Percentiles rank a stretch among this genome's conserved stretches.
Evolutionary conservation across 208 protist genomes (phyloP).

Genomic region (Herpetomonas muscarum): DNA sequence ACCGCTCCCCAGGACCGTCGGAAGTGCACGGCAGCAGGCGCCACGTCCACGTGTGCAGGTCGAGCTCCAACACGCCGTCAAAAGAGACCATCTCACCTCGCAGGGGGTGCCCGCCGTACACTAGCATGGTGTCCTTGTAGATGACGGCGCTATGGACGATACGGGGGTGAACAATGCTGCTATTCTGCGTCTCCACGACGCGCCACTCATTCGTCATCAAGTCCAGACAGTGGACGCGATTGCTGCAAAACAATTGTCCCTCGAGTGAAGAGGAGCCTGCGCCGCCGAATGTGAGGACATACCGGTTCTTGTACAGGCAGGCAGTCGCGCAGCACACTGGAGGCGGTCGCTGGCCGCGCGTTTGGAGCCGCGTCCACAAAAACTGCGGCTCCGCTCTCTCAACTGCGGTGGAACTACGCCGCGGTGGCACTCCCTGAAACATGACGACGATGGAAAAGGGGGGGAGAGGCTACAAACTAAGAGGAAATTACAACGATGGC

Average conservation of each 20-base stretch:
- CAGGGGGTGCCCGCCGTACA: slow-evolving; percentile 77
- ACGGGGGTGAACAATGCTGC: slow-evolving; percentile 38
- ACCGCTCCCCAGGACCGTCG: slow-evolving; percentile 63
- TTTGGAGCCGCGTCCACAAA: slow-evolving; percentile 19
- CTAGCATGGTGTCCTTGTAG: slow-evolving; percentile 78
- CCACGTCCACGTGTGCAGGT: slow-evolving; percentile 74
- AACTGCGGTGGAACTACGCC: neutral
- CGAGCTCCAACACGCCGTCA: slow-evolving; percentile 66
- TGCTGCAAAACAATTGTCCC: slow-evolving; percentile 11
- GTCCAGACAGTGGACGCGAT: slow-evolving; percentile 54
- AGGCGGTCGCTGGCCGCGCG: slow-evolving; percentile 29
- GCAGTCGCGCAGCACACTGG: slow-evolving; percentile 71
- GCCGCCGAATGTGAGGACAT: slow-evolving; percentile 76
- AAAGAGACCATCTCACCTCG: slow-evolving; percentile 28
- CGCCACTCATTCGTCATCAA: slow-evolving; percentile 40
- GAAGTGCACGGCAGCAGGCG: slow-evolving; percentile 33
- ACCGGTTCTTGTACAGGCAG: slow-evolving; percentile 65
- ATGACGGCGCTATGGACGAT: slow-evolving; percentile 65
- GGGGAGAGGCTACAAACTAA: neutral
- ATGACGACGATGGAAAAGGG: neutral
- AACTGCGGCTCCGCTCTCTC: slow-evolving; percentile 4
- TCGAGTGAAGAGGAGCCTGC: neutral
- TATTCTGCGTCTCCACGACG: slow-evolving; percentile 32
- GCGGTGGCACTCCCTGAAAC: slow-evolving; percentile 20
- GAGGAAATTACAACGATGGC: no score